These are phyloP conservation scores for Monosporascus sp. DNA, from an alignment of 2,329 filamentous ascomycete species.

Conservation along the genomic window DNA sequence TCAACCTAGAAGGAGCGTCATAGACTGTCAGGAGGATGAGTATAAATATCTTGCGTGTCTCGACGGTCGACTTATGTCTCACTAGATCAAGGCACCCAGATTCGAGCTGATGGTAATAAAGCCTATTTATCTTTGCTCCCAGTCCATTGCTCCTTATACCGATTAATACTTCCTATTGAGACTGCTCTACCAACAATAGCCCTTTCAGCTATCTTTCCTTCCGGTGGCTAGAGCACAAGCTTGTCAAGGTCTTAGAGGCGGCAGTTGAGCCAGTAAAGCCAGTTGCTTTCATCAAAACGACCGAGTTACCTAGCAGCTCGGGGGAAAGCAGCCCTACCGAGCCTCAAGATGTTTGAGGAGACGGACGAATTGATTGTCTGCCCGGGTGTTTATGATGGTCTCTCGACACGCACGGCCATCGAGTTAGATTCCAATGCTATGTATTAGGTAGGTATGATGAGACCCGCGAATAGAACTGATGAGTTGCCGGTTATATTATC, in stretches of 20 bases:
- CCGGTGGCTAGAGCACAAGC: conserved; percentile 13
- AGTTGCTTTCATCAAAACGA: not conserved
- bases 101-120: not conserved
- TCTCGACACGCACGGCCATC: conserved; percentile 44
- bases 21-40: not conserved
- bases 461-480: too few species aligned
- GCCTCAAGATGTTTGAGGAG: conserved; percentile 20
- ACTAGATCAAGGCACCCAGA: not conserved
- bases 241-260: conserved; percentile 13
- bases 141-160: not conserved
- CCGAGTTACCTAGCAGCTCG: not conserved
- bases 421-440: conserved; percentile 43
- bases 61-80: not conserved
- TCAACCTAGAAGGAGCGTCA: not conserved
- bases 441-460: conserved; percentile 39
- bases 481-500: too few species aligned
- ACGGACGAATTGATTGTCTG: conserved; percentile 34
- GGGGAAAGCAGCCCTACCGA: conserved; percentile 1
- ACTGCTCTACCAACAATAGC: not conserved
- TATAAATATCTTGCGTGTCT: not conserved
- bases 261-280: conserved; percentile 12
- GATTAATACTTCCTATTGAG: not conserved
- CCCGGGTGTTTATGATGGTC: conserved; percentile 47
- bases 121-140: not conserved
- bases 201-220: conserved; percentile 1